Conservation (phyloP, 768 basidiomycete genomes). For the Floccularia luteovirens region DNA sequence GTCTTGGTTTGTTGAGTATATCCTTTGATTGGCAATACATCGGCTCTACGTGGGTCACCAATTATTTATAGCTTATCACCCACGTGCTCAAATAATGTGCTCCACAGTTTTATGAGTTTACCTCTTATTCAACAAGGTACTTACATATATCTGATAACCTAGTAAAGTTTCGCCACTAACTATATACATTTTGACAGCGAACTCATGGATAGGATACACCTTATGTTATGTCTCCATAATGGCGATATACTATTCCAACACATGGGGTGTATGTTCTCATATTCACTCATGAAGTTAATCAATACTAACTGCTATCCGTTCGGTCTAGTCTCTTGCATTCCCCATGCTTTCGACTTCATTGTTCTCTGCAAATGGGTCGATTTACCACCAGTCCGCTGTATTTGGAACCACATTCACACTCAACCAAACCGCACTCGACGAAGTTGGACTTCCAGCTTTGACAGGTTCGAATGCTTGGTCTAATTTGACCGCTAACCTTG, state of each 20-base stretch:
- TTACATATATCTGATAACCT: not conserved
- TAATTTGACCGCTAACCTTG: constrained; percentile 38
- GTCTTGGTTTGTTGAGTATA: constrained; percentile 50
- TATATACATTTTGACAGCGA: constrained; percentile 24
- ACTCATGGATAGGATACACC: constrained; percentile 47
- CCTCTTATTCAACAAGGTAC: constrained; percentile 51
- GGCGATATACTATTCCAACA: constrained; percentile 56
- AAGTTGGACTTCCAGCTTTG: constrained; percentile 39
- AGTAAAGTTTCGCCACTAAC: constrained; percentile 2
- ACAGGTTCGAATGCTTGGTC: constrained; percentile 49
- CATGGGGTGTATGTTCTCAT: constrained; percentile 40
- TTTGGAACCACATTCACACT: constrained; percentile 44
- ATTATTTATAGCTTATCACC: not conserved
- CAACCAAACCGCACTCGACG: constrained; percentile 44
- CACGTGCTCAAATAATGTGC: not conserved
- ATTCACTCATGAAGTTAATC: not conserved
- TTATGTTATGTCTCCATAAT: constrained; percentile 47
- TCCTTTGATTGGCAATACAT: constrained; percentile 71
- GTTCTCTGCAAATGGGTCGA: constrained; percentile 44
- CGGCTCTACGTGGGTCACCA: constrained; percentile 31
- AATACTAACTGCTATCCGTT: not conserved
- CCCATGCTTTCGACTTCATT: constrained; percentile 58
- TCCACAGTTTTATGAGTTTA: constrained; percentile 38
- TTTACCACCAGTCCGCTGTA: constrained; percentile 47
- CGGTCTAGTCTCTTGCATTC: constrained; percentile 35